Evolutionary conservation across 768 basidiomycete genomes (phyloP), one percentile per base, ranked within the genome.

Genomic region (Chlorophyllum brunneum): DNA sequence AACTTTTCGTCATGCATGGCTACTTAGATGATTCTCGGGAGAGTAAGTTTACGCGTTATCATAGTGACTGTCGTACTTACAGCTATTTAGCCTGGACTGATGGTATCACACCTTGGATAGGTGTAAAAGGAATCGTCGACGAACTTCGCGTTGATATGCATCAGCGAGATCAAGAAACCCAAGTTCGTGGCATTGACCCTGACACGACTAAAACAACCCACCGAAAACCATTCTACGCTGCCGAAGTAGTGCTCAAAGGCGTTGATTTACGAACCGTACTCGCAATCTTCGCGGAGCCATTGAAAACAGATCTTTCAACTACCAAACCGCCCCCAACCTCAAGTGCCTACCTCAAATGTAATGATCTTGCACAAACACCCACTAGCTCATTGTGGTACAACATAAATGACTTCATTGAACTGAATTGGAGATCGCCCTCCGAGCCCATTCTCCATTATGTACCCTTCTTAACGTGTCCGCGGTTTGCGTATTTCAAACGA

Each of bases 111-210:
- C 81, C 83, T 10, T 86, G 86, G 66, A 79, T 97, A 30, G 95
- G 94, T 3, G 73, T 95, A 31, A 98, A 98, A 65, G 89, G 82
- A 15, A 77, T 84, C 61, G 80, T 95, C 31, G 83, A 85, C 30
- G 80, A 83, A 42, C 83, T 97, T 63, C 85, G 88, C 56, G 91
- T 88, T 39, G 95, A 98, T 63, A 79, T 95, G 71, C 95, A 98
- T 65, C 94, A 97, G 68, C 78, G 93, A 45, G 86, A 88, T 55
- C 88, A 94, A 69, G 92, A 95, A 70, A 77, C 78, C 6, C 72
- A 72, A 1, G 77, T 84, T 1, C 70, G 75, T 6, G 82, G 83
- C n/a, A 71, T 74, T 47, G 68, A 76, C 42, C 75, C 83, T 5
- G 70, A 80, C 20, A 76, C 78, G n/a, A 75, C 74, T 16, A 84